Base-by-base conservation (phyloP, 306 rosid genomes). In the Fragaria ananassa region DNA sequence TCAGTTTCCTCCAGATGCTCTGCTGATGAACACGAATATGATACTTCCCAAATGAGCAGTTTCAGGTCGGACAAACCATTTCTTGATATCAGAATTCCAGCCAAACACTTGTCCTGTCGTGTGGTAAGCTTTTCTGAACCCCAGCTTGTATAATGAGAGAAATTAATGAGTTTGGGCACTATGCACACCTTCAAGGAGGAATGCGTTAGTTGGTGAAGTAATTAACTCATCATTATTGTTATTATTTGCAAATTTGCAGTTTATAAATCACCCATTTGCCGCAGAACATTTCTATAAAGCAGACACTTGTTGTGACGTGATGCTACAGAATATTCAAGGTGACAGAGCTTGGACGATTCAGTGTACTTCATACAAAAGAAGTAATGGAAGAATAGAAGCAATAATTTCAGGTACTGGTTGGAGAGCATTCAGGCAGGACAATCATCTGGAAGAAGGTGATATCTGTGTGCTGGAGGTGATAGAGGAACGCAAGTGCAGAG, bases 401-500 rank as follows among this genome's bases (percentile, higher is more conserved):
- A 69, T 49, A 69, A 6, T 46, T 0, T 8, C 45, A 5, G 9
- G 29, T 34, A 14, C 17, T 23, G 57, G 57, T 45, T 88, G 92
- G 89, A 82, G 37, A 54, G n/a, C 6, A 29, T 83, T 86, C 72
- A 71, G 29, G 37, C 27, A 10, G 44, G 79, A 67, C 19, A 82
- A 77, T 82, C 27, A 25, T 0, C 74, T 72, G 66, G 56, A 73
- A 58, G 34, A 17, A n/a, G 79, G 74, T 12, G 76, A 78, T 58
- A 31, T 68, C 31, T 71, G 79, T 44, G 81, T 66, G 10, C 70
- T 78, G 44, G 72, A 82, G 74, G 1, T 74, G 51, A 78, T 73
- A 10, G 29, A 51, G 14, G 61, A 39, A 11, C 47, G 11, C 10
- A 31, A 49, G 44, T 74, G 78, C 72, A 50, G 51, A 27, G 65